Evolutionary conservation across 257 asterid species (phyloP).

Genomic region (Solanum infundibuliforme): DNA sequence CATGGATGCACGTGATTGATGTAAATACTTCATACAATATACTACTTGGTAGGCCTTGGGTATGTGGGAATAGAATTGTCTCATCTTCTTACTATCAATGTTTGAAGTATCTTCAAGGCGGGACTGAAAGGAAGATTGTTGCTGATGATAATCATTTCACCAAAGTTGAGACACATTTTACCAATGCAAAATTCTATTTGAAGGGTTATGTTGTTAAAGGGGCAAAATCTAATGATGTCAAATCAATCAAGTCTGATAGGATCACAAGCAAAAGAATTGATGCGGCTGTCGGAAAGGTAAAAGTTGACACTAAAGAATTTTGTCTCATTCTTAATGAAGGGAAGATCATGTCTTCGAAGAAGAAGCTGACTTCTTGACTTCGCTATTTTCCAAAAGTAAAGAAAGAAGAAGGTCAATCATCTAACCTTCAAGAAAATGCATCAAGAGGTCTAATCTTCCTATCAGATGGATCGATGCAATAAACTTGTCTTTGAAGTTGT

Average conservation of each 20-base stretch:
- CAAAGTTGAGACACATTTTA: neutral
- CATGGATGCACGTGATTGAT: neutral
- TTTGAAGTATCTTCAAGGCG: neutral
- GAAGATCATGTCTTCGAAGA: neutral
- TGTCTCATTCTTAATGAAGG: neutral
- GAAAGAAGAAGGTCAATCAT: neutral
- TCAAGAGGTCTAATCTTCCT: neutral
- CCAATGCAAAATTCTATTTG: neutral
- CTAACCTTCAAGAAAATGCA: neutral
- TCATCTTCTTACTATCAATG: neutral
- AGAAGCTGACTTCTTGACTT: neutral
- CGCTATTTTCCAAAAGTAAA: neutral
- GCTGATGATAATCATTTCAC: neutral
- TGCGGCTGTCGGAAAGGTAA: neutral
- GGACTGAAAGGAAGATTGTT: neutral
- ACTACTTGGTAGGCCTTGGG: neutral
- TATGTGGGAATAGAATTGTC: neutral
- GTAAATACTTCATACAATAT: neutral
- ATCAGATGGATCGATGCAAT: neutral
- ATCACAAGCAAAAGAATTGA: neutral
- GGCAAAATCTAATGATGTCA: neutral
- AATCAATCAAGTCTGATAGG: neutral
- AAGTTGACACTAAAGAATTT: neutral
- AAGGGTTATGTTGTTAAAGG: too few relatives aligned
- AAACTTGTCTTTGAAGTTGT: neutral